Evolutionary conservation across 805 yeast species (phyloP).

Genomic region (Cyberlindnera petersonii): DNA sequence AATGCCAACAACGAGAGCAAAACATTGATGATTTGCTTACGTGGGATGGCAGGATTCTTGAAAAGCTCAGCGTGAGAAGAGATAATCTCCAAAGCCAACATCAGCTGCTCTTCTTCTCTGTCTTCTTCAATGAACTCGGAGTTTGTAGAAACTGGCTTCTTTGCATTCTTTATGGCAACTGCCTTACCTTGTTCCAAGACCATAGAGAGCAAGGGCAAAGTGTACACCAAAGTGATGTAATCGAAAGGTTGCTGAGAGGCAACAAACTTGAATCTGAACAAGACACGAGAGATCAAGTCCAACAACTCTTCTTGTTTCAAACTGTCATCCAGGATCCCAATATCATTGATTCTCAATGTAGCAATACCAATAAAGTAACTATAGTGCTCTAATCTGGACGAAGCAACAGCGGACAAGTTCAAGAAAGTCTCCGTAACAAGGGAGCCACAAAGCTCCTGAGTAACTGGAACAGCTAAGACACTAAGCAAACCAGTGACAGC

Average conservation of each 20-base stretch:
- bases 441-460: slow-evolving; percentile 38
- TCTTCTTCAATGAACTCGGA: slow-evolving; percentile 79
- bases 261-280: slow-evolving; percentile 71
- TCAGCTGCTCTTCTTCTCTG: slow-evolving; percentile 82
- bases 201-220: slow-evolving; percentile 68
- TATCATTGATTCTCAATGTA: slow-evolving; percentile 53
- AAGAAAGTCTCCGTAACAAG: slow-evolving; percentile 49
- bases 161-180: slow-evolving; percentile 49
- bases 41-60: slow-evolving; percentile 62
- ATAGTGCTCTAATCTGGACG: slow-evolving; percentile 47
- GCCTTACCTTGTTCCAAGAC: slow-evolving; percentile 65
- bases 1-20: slow-evolving; percentile 64
- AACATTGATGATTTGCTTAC: slow-evolving; percentile 57
- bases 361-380: slow-evolving; percentile 64
- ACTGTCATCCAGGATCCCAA: slow-evolving; percentile 41
- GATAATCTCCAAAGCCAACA: slow-evolving; percentile 72
- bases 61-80: slow-evolving; percentile 66
- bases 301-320: slow-evolving; percentile 48
- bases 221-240: slow-evolving; percentile 61
- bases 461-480: slow-evolving; percentile 36
- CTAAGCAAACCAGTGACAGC: slow-evolving; percentile 50
- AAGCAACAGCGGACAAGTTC: slow-evolving; percentile 47
- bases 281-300: slow-evolving; percentile 56
- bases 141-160: slow-evolving; percentile 48
- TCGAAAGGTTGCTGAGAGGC: slow-evolving; percentile 73